A percentile compares a stretch with the other conserved stretches of the same genome.
Evolutionary conservation across 108 stramenopile species (phyloP).

Genomic region (Skeletonema grethae): DNA sequence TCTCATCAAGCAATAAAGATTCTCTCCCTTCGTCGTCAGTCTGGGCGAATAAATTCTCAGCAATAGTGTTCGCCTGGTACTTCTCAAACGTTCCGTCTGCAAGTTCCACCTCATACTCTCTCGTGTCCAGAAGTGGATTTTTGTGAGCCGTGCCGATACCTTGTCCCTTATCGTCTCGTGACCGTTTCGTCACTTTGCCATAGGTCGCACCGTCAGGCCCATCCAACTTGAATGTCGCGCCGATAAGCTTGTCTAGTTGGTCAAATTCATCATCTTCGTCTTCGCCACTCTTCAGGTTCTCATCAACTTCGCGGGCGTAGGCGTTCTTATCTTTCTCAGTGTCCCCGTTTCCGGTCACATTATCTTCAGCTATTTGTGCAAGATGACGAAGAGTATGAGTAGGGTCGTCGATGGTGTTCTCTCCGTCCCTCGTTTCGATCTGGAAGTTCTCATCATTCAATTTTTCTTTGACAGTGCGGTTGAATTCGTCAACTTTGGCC

Average conservation of each 20-base stretch:
- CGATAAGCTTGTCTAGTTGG: constrained; percentile 12
- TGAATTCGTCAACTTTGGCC: too few relatives aligned
- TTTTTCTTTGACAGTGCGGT: too few relatives aligned
- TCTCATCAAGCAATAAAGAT: constrained; percentile 27
- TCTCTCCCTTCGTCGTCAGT: constrained; percentile 42
- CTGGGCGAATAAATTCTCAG: constrained; percentile 47
- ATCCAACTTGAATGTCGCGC: background rate
- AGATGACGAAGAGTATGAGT: background rate
- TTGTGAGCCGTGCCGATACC: constrained; percentile 26
- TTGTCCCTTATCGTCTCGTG: background rate
- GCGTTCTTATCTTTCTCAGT: too few relatives aligned
- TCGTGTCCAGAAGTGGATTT: constrained; percentile 50
- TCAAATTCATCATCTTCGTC: constrained; percentile 8
- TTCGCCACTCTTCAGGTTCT: background rate
- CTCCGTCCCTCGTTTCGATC: background rate
- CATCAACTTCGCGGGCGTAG: too few relatives aligned
- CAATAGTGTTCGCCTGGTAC: constrained; percentile 50
- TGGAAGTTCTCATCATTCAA: background rate
- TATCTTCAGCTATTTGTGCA: background rate
- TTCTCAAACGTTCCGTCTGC: constrained; percentile 34
- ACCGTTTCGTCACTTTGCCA: background rate
- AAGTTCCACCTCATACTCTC: constrained; percentile 39
- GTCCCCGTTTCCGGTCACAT: background rate
- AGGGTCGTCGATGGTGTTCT: background rate
- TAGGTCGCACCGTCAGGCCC: background rate